A percentile compares a stretch with the other conserved stretches of the same genome.
These are phyloP conservation scores for Ensete ventricosum DNA, from an alignment of 176 grass and related monocot species.

Conservation along the genomic window DNA sequence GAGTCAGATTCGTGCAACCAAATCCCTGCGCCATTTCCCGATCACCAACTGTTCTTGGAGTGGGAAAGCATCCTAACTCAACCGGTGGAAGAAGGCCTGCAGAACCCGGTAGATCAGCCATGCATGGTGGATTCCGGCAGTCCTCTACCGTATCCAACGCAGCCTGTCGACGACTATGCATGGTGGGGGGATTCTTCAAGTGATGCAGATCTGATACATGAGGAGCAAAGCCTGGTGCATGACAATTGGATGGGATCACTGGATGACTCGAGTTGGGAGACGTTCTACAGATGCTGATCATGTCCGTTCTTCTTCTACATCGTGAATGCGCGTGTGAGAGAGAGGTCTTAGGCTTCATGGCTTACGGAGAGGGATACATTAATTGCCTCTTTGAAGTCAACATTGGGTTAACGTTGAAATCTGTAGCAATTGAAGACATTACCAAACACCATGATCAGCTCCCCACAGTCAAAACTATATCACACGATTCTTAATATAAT, in stretches of 20 bases:
- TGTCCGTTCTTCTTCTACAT: not conserved
- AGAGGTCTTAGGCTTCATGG: too few species aligned
- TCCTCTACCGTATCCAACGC: constrained; percentile 21
- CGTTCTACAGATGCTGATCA: constrained; percentile 34
- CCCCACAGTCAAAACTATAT: too few species aligned
- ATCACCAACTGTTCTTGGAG: not conserved
- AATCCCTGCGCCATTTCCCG: not conserved
- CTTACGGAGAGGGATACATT: too few species aligned
- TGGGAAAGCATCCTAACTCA: constrained; percentile 12
- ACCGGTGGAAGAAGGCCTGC: constrained; percentile 26
- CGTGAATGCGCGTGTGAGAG: too few species aligned
- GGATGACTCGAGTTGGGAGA: constrained; percentile 47
- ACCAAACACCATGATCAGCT: too few species aligned
- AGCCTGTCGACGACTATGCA: constrained; percentile 24
- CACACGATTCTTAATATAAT: too few species aligned
- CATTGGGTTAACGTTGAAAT: too few species aligned
- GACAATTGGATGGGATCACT: constrained; percentile 36
- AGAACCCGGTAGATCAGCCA: not conserved
- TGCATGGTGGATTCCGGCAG: not conserved
- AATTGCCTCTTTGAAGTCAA: too few species aligned
- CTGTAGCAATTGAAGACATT: too few species aligned
- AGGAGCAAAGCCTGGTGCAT: constrained; percentile 23
- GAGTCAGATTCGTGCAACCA: too few species aligned
- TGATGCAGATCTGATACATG: not conserved
- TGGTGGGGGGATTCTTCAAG: not conserved